Percentiles rank a stretch among this genome's conserved stretches.
Evolutionary conservation across 768 basidiomycete genomes (phyloP).

Genomic region (Leccinum subgranulosum): DNA sequence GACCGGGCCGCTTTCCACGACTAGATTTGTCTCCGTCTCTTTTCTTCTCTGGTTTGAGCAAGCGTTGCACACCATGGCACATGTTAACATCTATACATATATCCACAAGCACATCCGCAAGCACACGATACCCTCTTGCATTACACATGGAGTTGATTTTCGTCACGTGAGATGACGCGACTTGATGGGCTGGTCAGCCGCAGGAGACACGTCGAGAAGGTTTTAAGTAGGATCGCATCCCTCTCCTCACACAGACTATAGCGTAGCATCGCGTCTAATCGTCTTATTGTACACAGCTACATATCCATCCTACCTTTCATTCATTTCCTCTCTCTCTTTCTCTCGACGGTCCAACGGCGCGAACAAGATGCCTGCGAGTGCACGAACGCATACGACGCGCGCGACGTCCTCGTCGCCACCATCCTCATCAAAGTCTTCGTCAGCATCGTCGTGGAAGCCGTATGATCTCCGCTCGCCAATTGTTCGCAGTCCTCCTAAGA

Average conservation of each 20-base stretch:
- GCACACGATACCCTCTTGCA: not conserved
- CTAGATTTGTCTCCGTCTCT: conserved; percentile 1
- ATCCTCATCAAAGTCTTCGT: not conserved
- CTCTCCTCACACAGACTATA: not conserved
- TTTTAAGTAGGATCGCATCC: conserved; percentile 1
- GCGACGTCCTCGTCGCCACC: not conserved
- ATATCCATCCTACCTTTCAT: conserved; percentile 12
- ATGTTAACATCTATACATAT: not conserved
- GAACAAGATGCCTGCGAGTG: conserved; percentile 21
- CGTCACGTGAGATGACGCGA: conserved; percentile 26
- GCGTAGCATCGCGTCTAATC: conserved; percentile 19
- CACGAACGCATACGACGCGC: conserved; percentile 10
- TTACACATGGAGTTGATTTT: conserved; percentile 22
- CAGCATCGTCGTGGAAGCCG: conserved; percentile 12
- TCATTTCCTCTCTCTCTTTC: not conserved
- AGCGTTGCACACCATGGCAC: not conserved
- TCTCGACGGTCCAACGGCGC: not conserved
- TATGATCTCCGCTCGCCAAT: conserved; percentile 18
- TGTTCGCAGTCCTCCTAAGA: not conserved
- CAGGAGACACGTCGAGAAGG: conserved; percentile 13
- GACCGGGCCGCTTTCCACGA: conserved; percentile 7
- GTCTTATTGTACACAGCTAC: conserved; percentile 24
- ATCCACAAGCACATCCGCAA: not conserved
- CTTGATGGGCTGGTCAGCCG: conserved; percentile 27
- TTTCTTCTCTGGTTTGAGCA: not conserved